Evolutionary conservation across 768 basidiomycete species (phyloP).

Genomic region (Rhodotorula babjevae): DNA sequence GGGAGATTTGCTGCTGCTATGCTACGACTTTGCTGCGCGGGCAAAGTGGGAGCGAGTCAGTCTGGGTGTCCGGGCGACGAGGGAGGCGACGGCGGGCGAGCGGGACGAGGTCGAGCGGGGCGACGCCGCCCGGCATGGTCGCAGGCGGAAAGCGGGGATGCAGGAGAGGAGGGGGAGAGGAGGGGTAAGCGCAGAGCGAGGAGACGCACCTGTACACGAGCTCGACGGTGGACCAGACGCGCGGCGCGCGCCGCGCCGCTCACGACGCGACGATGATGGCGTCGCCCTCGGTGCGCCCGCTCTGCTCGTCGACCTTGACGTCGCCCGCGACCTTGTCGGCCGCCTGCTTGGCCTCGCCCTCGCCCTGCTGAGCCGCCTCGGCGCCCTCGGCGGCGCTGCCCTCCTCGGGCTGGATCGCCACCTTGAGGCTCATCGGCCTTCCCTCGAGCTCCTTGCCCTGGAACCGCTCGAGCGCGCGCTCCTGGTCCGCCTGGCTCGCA

Average conservation of each 20-base stretch:
- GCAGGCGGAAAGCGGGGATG: too few species aligned
- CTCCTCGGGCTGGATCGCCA: slow-evolving; percentile 74
- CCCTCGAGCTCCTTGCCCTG: slow-evolving; percentile 84
- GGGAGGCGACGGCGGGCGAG: too few species aligned
- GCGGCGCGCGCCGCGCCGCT: too few species aligned
- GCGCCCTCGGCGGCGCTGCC: not conserved
- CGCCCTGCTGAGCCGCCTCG: not conserved
- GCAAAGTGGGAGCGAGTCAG: too few species aligned
- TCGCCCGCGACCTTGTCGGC: not conserved
- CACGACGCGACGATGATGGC: slow-evolving; percentile 38
- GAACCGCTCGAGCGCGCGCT: slow-evolving; percentile 79
- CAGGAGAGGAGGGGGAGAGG: not conserved
- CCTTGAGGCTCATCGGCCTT: slow-evolving; percentile 82
- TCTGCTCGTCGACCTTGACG: not conserved
- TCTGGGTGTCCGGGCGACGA: too few species aligned
- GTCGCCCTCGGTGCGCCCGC: slow-evolving; percentile 23
- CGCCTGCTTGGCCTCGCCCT: not conserved
- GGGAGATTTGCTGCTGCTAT: too few species aligned
- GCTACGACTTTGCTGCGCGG: too few species aligned
- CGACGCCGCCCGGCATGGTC: too few species aligned
- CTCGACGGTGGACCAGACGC: too few species aligned
- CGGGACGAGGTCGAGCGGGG: too few species aligned
- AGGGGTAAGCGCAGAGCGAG: not conserved
- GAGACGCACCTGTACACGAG: slow-evolving; percentile 7
- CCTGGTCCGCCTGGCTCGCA: slow-evolving; percentile 77